Conservation (phyloP, 2,329 filamentous ascomycete genomes). For the Zopfia rhizophila region DNA sequence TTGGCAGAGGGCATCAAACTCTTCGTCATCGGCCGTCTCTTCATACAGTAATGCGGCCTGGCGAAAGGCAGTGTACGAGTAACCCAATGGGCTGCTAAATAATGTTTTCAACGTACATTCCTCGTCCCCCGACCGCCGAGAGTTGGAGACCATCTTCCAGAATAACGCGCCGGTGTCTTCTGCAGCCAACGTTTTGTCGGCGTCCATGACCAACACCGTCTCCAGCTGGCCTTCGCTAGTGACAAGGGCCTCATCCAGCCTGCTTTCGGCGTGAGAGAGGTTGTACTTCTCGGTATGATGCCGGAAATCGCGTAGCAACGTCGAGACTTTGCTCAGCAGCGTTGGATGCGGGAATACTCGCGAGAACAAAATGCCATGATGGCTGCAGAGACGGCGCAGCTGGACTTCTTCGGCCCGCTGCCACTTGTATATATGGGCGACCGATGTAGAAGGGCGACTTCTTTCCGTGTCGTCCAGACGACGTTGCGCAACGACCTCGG, state of each 20-base stretch:
- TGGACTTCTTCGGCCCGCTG: conserved; percentile 57
- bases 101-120: conserved; percentile 53
- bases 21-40: conserved; percentile 50
- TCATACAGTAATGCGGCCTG: conserved; percentile 66
- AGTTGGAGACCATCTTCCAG: conserved; percentile 53
- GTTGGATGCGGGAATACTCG: conserved; percentile 21
- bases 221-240: conserved; percentile 35
- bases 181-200: conserved; percentile 64
- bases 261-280: conserved; percentile 32
- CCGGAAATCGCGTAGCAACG: conserved; percentile 52
- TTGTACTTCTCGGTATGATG: conserved; percentile 55
- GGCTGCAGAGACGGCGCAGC: conserved; percentile 57
- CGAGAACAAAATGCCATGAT: conserved; percentile 61
- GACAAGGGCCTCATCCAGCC: conserved; percentile 49
- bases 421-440: conserved; percentile 59
- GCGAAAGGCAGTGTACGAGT: conserved; percentile 66
- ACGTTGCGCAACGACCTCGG: conserved; percentile 51
- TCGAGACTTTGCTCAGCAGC: conserved; percentile 22
- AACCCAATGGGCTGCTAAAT: conserved; percentile 60
- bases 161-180: conserved; percentile 64
- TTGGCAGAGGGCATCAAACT: conserved; percentile 60
- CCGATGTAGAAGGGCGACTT: conserved; percentile 46
- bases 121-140: conserved; percentile 6
- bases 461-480: conserved; percentile 52
- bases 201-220: conserved; percentile 67